Conservation (phyloP, 805 yeast genomes). For the Kodamaea laetipori region DNA sequence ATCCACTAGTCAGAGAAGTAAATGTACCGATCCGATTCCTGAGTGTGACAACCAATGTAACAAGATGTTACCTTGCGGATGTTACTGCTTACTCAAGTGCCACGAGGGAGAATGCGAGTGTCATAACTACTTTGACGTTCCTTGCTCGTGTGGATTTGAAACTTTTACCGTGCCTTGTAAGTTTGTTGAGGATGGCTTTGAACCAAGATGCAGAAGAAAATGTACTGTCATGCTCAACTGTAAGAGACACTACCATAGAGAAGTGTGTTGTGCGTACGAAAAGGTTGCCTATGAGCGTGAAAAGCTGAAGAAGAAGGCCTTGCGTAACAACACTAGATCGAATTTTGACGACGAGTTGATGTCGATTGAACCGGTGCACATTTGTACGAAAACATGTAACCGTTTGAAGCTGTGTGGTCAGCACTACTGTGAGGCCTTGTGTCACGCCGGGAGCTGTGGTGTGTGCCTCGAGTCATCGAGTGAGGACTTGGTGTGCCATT, state of each 20-base stretch:
- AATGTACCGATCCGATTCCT: constrained; percentile 80
- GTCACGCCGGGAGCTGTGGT: constrained; percentile 80
- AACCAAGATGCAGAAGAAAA: constrained; percentile 66
- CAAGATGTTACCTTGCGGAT: constrained; percentile 71
- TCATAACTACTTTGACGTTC: constrained; percentile 47
- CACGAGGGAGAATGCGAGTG: constrained; percentile 81
- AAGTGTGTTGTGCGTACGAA: constrained; percentile 70
- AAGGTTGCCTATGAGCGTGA: constrained; percentile 58
- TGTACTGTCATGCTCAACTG: constrained; percentile 79
- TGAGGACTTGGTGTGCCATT: constrained; percentile 75
- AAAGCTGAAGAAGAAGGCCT: constrained; percentile 51
- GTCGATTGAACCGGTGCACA: constrained; percentile 69
- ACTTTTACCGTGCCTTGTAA: constrained; percentile 65
- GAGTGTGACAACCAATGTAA: constrained; percentile 69
- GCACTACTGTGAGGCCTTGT: constrained; percentile 68
- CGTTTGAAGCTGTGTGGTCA: constrained; percentile 58
- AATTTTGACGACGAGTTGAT: constrained; percentile 52
- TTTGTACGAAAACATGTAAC: constrained; percentile 69
- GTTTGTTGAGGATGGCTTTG: constrained; percentile 50
- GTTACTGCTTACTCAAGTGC: constrained; percentile 64
- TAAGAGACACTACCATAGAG: constrained; percentile 74
- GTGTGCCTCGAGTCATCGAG: constrained; percentile 81
- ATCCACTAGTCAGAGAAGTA: constrained; percentile 47
- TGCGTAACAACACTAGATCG: constrained; percentile 46
- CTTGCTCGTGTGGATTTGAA: constrained; percentile 65